Conservation (phyloP, 1,284 basidiomycete species). For the Ceratobasidium sp. region DNA sequence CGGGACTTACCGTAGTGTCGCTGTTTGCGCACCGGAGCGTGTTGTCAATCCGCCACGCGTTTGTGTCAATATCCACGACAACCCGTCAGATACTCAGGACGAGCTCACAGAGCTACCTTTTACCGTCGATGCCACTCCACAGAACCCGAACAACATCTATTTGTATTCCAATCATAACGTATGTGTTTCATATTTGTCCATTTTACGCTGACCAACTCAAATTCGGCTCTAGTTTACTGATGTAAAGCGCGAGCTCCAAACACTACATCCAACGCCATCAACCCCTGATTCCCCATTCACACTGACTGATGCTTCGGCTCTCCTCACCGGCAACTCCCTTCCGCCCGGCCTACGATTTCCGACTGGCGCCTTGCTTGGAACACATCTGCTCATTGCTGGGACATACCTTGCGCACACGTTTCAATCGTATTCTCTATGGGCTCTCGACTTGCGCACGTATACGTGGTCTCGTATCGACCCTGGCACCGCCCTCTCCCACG, state of each 20-base stretch:
- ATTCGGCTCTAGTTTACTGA: slow-evolving; percentile 78
- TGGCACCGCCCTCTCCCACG: slow-evolving; percentile 74
- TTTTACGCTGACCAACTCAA: slow-evolving; percentile 41
- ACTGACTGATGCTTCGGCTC: slow-evolving; percentile 73
- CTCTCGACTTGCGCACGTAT: slow-evolving; percentile 79
- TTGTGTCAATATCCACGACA: slow-evolving; percentile 36
- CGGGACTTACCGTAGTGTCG: slow-evolving; percentile 91
- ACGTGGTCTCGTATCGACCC: slow-evolving; percentile 86
- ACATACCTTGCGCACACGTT: slow-evolving; percentile 89
- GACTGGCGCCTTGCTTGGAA: slow-evolving; percentile 86
- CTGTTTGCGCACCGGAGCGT: slow-evolving; percentile 70
- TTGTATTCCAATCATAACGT: slow-evolving; percentile 91
- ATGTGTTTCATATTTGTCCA: slow-evolving; percentile 46
- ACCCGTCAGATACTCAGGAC: slow-evolving; percentile 39
- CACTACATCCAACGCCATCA: slow-evolving; percentile 74
- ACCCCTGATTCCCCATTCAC: slow-evolving; percentile 65
- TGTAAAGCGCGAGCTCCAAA: slow-evolving; percentile 89
- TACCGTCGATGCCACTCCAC: slow-evolving; percentile 70
- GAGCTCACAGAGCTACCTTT: slow-evolving; percentile 72
- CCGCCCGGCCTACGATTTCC: slow-evolving; percentile 94
- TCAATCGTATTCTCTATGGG: slow-evolving; percentile 90
- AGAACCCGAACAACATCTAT: slow-evolving; percentile 78
- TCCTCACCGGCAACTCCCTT: slow-evolving; percentile 72
- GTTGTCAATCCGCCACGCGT: slow-evolving; percentile 63
- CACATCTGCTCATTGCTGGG: slow-evolving; percentile 86